Base-by-base conservation (phyloP, 371 early-diverging fungal genomes). In the Mucor mucedo region DNA sequence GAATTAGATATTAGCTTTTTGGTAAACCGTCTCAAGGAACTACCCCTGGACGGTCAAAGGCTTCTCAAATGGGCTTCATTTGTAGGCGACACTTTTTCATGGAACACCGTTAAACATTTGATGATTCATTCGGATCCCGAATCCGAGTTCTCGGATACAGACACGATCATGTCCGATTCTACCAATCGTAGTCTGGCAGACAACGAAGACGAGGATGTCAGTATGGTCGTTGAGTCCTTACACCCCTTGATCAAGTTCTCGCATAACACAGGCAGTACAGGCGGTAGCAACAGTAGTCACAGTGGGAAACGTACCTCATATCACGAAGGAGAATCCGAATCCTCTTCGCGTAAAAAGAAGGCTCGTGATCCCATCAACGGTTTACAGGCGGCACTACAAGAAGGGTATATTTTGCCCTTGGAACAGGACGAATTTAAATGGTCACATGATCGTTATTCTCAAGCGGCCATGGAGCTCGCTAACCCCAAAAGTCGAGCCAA, bases 401-500 rank as follows among this genome's bases (percentile, higher is more conserved):
- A 80, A 67, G 78, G 81, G 1, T 76, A 75, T 21, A 77, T 80
- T 44, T 30, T 80, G 30, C 74, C 81, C 0, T 52, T 77, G 4
- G 78, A 76, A 52, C 64, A 63, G 13, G 78, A 80, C 39, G 76
- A 78, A 33, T 80, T 80, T 40, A 76, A 69, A 59, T 80, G 78
- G 76, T 76, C 71, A 3, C 81, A 80, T 54, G 81, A 80, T 56
- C 70, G 78, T 11, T 78, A 74, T 40, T 80, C 78, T 3, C 78
- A 76, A 63, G 81, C 81, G n/a, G 81, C 81, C 2, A 78, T 76
- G 72, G 74, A 72, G 29, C 55, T 80, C 1, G 81, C 70, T n/a
- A 58, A 74, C 39, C 73, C 74, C 3, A 65, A 60, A 28, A 65
- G 60, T 5, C 62, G 76, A 2, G 75, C 68, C 40, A 69, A 59